Conservation (phyloP, 495 filamentous ascomycete genomes). For the Cetradonia linearis region DNA sequence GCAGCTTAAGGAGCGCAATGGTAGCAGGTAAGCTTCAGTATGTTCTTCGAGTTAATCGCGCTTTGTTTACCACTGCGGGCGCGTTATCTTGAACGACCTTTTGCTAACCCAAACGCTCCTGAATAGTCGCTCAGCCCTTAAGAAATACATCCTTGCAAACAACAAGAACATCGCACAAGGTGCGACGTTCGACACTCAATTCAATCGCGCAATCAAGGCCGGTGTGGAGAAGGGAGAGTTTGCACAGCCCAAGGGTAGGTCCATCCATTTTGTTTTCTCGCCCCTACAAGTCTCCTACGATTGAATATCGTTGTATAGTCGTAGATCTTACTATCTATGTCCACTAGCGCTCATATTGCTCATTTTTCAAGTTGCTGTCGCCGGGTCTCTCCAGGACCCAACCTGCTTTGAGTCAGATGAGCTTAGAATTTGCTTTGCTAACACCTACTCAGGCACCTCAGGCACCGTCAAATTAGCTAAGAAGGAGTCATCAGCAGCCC, state of each 20-base stretch:
- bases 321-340: neutral
- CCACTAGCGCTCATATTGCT: neutral
- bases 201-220: conserved; percentile 84
- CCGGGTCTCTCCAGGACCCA: neutral
- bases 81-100: conserved; percentile 14
- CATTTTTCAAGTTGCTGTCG: neutral
- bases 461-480: conserved; percentile 95
- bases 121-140: conserved; percentile 80
- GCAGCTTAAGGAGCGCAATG: conserved; percentile 57
- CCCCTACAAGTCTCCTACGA: neutral
- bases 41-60: conserved; percentile 5
- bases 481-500: conserved; percentile 54
- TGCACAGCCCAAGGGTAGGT: conserved; percentile 88
- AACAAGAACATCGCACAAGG: conserved; percentile 66
- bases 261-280: conserved; percentile 5
- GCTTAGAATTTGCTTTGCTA: conserved; percentile 27
- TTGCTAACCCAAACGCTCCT: conserved; percentile 16
- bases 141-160: conserved; percentile 97
- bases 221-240: conserved; percentile 89
- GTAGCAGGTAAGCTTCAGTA: conserved; percentile 45
- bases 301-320: neutral
- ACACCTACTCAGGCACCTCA: conserved; percentile 60
- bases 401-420: neutral
- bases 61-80: conserved; percentile 20
- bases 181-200: conserved; percentile 73